phyloP scores from a whole-genome alignment of 805 yeast genomes.

The Metschnikowia kunwiensis region DNA sequence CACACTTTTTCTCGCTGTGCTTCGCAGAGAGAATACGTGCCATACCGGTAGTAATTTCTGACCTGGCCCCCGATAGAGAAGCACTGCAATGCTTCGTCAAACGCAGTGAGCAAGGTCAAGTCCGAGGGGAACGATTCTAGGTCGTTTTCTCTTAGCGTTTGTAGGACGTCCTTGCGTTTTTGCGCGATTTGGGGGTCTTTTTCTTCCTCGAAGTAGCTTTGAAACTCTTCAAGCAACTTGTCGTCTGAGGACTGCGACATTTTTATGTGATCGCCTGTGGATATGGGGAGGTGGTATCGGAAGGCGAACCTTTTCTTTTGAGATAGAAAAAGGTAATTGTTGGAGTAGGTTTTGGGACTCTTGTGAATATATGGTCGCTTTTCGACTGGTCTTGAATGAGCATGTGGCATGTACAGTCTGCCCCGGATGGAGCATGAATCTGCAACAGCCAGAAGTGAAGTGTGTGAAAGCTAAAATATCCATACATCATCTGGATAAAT shows the following conservation, averaged over 20 bases:
- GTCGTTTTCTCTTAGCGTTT: conserved; percentile 17
- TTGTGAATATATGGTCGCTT: too few species aligned
- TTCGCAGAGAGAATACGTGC: conserved; percentile 69
- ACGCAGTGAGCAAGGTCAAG: conserved; percentile 58
- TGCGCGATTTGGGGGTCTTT: conserved; percentile 15
- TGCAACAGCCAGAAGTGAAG: too few species aligned
- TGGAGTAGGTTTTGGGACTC: too few species aligned
- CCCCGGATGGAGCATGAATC: too few species aligned
- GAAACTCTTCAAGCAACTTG: conserved; percentile 14
- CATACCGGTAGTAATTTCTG: conserved; percentile 79
- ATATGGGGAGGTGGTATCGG: too few species aligned
- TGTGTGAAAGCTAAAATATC: too few species aligned
- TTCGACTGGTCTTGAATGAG: too few species aligned
- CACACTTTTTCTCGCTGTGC: conserved; percentile 70
- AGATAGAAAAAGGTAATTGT: too few species aligned
- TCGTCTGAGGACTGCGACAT: conserved; percentile 8
- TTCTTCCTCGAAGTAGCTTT: conserved; percentile 11
- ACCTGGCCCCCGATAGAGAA: conserved; percentile 90
- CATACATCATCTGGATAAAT: too few species aligned
- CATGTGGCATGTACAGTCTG: too few species aligned
- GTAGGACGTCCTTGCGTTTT: conserved; percentile 15
- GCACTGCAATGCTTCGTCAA: conserved; percentile 82
- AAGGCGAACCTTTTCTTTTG: too few species aligned
- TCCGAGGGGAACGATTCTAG: conserved; percentile 30
- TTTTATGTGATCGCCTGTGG: too few species aligned